Evolutionary conservation across 345 rosid genomes (phyloP), one percentile per base, ranked within the genome.

Genomic region (Garcia nutans): DNA sequence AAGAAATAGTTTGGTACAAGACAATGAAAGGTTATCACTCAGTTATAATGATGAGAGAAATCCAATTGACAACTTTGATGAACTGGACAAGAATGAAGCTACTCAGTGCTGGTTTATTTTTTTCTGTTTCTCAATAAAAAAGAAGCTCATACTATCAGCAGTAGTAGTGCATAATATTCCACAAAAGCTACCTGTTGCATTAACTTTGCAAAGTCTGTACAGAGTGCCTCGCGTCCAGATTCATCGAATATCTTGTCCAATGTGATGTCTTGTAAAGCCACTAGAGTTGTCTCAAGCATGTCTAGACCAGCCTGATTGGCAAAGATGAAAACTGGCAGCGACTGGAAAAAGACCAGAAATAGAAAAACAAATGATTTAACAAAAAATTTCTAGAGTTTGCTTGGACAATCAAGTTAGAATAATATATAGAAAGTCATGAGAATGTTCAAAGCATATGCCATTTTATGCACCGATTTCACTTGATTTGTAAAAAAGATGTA

Each of bases 271-370:
- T 96, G 99, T 54, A 96, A 86, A 55, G 99, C 93, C 78, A 93
- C 90, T 41, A 96, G 85, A 24, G 99, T 96, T 20, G 99, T 96
- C 88, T 96, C 99, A 59, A 93, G 87, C 99, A 96, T 96, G 88
- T 96, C 98, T 16, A 96, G 89, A 65, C 99, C 99, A 0, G 97
- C 99, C 78, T 96, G 98, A 83, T 96, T 96, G 13, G 97, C 98
- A 57, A 96, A 96, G 77, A 87, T 87, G 85, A 96, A 92, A 71
- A 93, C 93, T 0, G 98, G 97, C 52, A 78, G 81, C 2, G 97
- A 82, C 99, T 96, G 88, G 85, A 89, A 66, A 44, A 86, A 57
- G 16, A 70, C 15, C 23, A 6, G 64, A 42, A 24, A 70, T 3
- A 16, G 2, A 37, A 1, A 64, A 42, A 37, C 5, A 5, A 24